phyloP scores from a whole-genome alignment of 108 stramenopile species.

The Pseudonitzschia multiseries region DNA sequence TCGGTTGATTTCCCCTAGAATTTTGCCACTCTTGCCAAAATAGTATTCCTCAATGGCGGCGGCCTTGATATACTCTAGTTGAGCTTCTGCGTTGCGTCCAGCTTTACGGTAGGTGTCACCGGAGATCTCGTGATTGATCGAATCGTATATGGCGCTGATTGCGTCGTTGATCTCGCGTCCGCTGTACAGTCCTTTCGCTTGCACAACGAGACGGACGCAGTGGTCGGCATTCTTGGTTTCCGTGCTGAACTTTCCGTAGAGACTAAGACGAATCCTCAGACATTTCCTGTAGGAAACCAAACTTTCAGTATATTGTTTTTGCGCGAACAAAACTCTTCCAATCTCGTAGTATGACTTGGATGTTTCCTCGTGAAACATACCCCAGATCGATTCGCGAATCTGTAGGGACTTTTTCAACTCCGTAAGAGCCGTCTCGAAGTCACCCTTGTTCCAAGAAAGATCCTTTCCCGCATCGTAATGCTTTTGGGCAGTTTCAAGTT shows the following conservation, averaged over 20 bases:
- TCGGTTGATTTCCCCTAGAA: constrained; percentile 39
- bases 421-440: constrained; percentile 38
- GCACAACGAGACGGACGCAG: constrained; percentile 41
- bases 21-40: constrained; percentile 41
- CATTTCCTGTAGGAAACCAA: constrained; percentile 38
- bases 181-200: constrained; percentile 45
- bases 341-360: constrained; percentile 45
- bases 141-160: constrained; percentile 34
- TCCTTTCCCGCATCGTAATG: constrained; percentile 42
- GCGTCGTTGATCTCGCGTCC: constrained; percentile 45
- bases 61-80: constrained; percentile 46
- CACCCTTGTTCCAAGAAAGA: constrained; percentile 47
- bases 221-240: constrained; percentile 50
- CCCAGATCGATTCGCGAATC: constrained; percentile 39
- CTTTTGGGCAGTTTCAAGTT: constrained; percentile 43
- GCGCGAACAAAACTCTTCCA: constrained; percentile 36
- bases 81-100: constrained; percentile 42
- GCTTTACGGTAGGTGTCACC: constrained; percentile 50
- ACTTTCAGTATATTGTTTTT: constrained; percentile 38
- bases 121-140: constrained; percentile 33
- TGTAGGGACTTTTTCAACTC: constrained; percentile 38
- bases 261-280: constrained; percentile 42
- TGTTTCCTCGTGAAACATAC: constrained; percentile 41
- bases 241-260: constrained; percentile 43
- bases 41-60: constrained; percentile 41